Evolutionary conservation across 306 rosid species (phyloP).

Genomic region (Carpinus fangiana): DNA sequence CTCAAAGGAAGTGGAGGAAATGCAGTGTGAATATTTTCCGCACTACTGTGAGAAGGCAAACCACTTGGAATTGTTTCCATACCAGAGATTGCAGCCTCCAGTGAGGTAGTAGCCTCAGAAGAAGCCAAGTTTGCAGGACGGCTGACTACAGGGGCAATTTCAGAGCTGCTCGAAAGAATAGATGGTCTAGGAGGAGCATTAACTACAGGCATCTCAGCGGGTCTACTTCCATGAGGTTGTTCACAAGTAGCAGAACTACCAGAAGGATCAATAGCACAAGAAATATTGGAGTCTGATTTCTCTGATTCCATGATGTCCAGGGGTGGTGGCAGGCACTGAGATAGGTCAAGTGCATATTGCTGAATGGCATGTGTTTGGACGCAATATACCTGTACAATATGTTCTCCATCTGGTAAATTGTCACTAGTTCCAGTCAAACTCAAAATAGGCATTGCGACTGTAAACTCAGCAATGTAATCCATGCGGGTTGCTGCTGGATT

Average conservation of each 20-base stretch:
- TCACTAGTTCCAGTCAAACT: slow-evolving; percentile 75
- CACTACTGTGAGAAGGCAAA: slow-evolving; percentile 39
- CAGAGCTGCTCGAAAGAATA: slow-evolving; percentile 37
- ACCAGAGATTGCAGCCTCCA: slow-evolving; percentile 42
- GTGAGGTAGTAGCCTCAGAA: slow-evolving; percentile 42
- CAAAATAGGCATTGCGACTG: slow-evolving; percentile 74
- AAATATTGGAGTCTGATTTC: slow-evolving; percentile 37
- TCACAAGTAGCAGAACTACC: slow-evolving; percentile 40
- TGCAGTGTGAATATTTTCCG: slow-evolving; percentile 37
- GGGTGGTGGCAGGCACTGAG: slow-evolving; percentile 75
- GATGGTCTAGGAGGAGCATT: slow-evolving; percentile 18
- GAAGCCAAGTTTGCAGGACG: slow-evolving; percentile 41
- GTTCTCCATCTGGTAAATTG: slow-evolving; percentile 62
- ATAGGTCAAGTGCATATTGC: slow-evolving; percentile 66
- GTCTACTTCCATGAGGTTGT: slow-evolving; percentile 26
- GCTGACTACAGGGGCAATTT: slow-evolving; percentile 32
- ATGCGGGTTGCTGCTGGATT: slow-evolving; percentile 67
- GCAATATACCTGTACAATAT: slow-evolving; percentile 64
- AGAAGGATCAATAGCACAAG: slow-evolving; percentile 38
- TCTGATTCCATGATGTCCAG: slow-evolving; percentile 52
- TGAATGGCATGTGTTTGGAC: slow-evolving; percentile 86
- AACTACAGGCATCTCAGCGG: slow-evolving; percentile 9
- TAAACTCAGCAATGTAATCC: slow-evolving; percentile 76
- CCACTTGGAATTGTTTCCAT: slow-evolving; percentile 37
- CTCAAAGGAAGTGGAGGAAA: slow-evolving; percentile 56